Base-by-base conservation (phyloP, 208 protist species). In the Leishmania martiniquensis region DNA sequence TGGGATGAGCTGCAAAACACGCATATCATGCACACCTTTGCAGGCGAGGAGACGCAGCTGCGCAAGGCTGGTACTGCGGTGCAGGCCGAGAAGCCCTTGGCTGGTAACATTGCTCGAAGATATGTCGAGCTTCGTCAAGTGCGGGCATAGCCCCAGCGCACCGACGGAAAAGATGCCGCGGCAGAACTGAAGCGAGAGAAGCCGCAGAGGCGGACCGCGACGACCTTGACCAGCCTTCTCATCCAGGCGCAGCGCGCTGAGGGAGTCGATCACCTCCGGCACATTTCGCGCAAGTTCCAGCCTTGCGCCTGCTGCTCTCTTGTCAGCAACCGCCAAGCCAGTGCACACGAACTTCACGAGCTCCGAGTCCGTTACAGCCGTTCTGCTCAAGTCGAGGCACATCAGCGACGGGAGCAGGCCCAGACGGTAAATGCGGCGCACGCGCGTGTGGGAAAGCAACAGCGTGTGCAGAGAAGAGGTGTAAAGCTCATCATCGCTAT, bases 81-180 rank as follows among this genome's bases (percentile, higher is more conserved):
- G 75, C 67, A 79, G 45, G 13, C 75, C 75, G 6, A 65, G 5
- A 42, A 79, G 42, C 7, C 75, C 75, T 29, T 44, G 51, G 25
- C 75, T 73, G 7, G 75, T 79, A 4, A 79, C 75, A 66, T 79
- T 79, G 44, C 63, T 73, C 9, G 34, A 72, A 22, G 75, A 79
- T n/a, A 79, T 39, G 66, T 79, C 75, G 0, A 78, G 75, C 66
- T 79, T 79, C 42, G 54, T 72, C 15, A 73, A 66, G 44, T 69
- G 44, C 10, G 63, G 75, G 54, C 66, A 79, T 22, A 73, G 67
- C 15, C 75, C 75, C 15, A 79, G 66, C 65, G 57, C 75, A 7
- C 75, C 66, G 25, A 73, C 75, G 37, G 75, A 49, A 42, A 79
- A 73, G 54, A 72, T 73, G 62, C 20, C 4, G n/a, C 75, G 75